Percentiles rank a stretch among this genome's conserved stretches.
Conservation (phyloP, 345 rosid genomes). For the Noccaea caerulescens region DNA sequence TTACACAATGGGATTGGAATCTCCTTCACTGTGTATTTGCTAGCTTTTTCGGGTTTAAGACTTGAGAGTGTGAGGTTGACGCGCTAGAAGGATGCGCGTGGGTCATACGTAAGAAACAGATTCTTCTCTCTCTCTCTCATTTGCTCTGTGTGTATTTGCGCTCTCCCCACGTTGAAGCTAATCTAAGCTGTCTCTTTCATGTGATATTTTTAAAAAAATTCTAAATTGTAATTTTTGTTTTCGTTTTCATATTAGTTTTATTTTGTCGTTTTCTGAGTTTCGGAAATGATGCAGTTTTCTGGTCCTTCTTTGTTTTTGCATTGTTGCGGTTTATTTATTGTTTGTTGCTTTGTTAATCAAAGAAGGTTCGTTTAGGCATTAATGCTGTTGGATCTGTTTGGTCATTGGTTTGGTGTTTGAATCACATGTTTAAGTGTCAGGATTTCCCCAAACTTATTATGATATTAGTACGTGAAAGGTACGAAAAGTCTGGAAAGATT, state of each 20-base stretch:
- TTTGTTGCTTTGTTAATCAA: constrained; percentile 34
- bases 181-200: constrained; percentile 49
- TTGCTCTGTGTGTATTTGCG: constrained; percentile 41
- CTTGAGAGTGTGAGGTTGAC: constrained; percentile 13
- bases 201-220: constrained; percentile 7
- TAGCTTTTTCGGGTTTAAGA: background rate
- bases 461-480: constrained; percentile 34
- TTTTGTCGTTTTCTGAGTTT: constrained; percentile 42
- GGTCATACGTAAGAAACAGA: constrained; percentile 20
- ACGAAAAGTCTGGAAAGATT: constrained; percentile 13
- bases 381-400: constrained; percentile 16
- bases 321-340: background rate
- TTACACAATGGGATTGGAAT: constrained; percentile 30
- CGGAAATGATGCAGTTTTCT: constrained; percentile 39
- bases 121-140: constrained; percentile 1
- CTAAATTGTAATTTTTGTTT: background rate
- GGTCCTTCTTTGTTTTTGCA: background rate
- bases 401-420: constrained; percentile 19
- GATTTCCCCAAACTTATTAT: constrained; percentile 5
- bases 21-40: background rate
- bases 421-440: constrained; percentile 34
- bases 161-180: constrained; percentile 47
- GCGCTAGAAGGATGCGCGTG: constrained; percentile 33
- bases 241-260: background rate
- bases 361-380: constrained; percentile 39